phyloP scores from a whole-genome alignment of 2,329 filamentous ascomycete genomes.

The Aspergillus chevalieri region DNA sequence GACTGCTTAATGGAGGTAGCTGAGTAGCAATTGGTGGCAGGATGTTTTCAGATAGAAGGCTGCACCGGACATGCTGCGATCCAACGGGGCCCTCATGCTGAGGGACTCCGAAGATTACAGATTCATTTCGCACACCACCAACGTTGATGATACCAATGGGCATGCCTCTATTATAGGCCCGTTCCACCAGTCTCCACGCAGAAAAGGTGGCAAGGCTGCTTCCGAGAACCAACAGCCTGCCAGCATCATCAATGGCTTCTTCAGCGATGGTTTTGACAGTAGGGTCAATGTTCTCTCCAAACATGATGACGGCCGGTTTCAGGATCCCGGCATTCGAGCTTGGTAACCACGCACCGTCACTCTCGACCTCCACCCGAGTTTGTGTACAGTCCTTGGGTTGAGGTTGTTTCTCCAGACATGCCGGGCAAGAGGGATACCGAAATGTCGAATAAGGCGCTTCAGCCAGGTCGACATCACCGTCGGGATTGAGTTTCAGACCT shows the following conservation, averaged over 20 bases:
- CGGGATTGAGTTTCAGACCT: constrained; percentile 80
- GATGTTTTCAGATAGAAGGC: constrained; percentile 36
- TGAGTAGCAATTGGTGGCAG: constrained; percentile 35
- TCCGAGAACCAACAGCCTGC: constrained; percentile 70
- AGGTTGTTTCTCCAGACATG: constrained; percentile 63
- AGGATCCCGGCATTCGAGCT: constrained; percentile 68
- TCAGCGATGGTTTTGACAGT: constrained; percentile 71
- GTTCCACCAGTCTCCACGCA: constrained; percentile 81
- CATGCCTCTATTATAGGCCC: constrained; percentile 74
- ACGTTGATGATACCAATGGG: constrained; percentile 84
- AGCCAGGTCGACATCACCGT: constrained; percentile 88
- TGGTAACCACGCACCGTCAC: constrained; percentile 70
- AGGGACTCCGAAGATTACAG: constrained; percentile 33
- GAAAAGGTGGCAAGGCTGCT: constrained; percentile 93
- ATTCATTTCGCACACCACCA: constrained; percentile 44
- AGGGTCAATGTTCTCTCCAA: constrained; percentile 76
- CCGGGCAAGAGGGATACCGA: constrained; percentile 82
- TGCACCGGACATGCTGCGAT: constrained; percentile 36
- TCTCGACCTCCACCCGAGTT: constrained; percentile 62
- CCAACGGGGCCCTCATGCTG: constrained; percentile 14
- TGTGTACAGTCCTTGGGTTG: constrained; percentile 48
- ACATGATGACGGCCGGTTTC: constrained; percentile 94
- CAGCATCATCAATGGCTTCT: constrained; percentile 68
- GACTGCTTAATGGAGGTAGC: constrained; percentile 10
- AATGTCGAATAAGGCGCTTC: constrained; percentile 84